Base-by-base conservation (phyloP, 495 filamentous ascomycete genomes). In the Hypoxylon lienhwacheense region DNA sequence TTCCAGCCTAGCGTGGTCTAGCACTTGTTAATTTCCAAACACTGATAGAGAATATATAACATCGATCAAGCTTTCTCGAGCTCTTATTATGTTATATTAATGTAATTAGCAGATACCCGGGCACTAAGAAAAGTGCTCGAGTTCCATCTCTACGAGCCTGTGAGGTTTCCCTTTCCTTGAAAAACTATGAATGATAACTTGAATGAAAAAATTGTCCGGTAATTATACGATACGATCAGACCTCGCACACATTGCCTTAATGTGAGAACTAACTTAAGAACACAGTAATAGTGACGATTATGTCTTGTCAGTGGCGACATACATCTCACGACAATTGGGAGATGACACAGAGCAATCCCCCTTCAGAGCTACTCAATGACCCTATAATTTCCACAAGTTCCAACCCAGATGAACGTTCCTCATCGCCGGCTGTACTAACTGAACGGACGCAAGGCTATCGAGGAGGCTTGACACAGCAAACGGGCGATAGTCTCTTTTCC, bases 361-460 rank as follows among this genome's bases (percentile, higher is more conserved):
- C 58, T 28, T 61, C 58, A 12, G 58, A 61, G 31, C 58, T 61
- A 5, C 47, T 28, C 10, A 19, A 53, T 10, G 52, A 61, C 15
- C 58, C 58, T 26, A 56, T 61, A 2, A 37, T 17, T 25, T 37
- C 42, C 8, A 43, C 35, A 20, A 61, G 52, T 15, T 48, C 58
- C 2, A 61, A 56, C 19, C 52, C 58, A 2, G 58, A 61, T n/a
- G 58, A 61, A 28, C 58, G 58, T 11, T 47, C 52, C 8, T 61
- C 52, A 1, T 56, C 58, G 2, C 52, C 58, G 29, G 15, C 21
- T 5, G 28, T 32, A 19, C 37, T 12, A 31, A 42, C 31, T 15
- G 51, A 52, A 25, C 14, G 11, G 15, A 17, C 40, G 15, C 36
- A 25, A 15, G 20, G 7, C 5, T 46, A 34, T 29, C 25, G 15